phyloP scores from a whole-genome alignment of 2,329 filamentous ascomycete genomes.

The Fusarium verrucosum region DNA sequence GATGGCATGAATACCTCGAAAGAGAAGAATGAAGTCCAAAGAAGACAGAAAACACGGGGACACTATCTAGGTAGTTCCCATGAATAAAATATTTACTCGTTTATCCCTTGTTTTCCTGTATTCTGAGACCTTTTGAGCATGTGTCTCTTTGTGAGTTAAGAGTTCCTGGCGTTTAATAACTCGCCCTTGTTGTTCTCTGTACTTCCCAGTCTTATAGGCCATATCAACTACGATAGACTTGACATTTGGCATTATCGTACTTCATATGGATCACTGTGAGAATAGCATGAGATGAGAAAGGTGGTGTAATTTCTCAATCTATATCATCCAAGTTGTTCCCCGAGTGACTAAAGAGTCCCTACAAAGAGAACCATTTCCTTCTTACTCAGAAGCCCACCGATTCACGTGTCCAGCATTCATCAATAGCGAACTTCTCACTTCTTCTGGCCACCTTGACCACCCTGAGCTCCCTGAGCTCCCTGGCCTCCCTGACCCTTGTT shows the following conservation, averaged over 20 bases:
- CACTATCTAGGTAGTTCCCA: background rate
- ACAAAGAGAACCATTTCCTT: background rate
- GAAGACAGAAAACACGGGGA: background rate
- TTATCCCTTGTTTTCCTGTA: background rate
- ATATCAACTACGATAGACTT: background rate
- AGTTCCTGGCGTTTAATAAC: too few relatives aligned
- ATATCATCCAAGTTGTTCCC: background rate
- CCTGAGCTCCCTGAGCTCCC: too few relatives aligned
- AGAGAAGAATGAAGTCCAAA: background rate
- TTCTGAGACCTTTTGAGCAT: background rate
- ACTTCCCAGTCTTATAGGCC: background rate
- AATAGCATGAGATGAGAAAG: background rate
- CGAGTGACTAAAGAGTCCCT: too few relatives aligned
- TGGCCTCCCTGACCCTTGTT: background rate
- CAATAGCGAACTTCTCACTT: background rate
- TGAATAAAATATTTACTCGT: background rate
- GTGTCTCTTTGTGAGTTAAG: background rate
- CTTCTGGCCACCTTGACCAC: slow-evolving; percentile 7
- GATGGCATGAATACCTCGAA: slow-evolving; percentile 10
- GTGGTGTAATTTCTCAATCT: background rate
- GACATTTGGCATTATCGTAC: background rate
- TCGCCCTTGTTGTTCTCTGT: background rate
- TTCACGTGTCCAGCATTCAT: background rate
- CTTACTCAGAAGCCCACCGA: background rate
- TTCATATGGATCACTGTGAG: background rate